Evolutionary conservation across 345 rosid species (phyloP).

Genomic region (Citropsis articulata): DNA sequence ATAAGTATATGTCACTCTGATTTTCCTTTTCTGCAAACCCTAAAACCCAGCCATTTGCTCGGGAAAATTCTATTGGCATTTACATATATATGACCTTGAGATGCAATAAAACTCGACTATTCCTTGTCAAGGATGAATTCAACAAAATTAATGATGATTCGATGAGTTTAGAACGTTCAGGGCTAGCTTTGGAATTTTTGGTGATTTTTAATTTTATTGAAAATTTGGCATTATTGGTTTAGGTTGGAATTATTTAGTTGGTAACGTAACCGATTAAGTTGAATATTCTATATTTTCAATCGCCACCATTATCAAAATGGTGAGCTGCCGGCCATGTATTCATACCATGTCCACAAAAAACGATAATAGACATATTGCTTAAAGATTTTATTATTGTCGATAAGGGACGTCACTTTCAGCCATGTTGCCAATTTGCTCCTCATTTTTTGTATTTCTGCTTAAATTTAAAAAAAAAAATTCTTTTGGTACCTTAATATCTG

Average conservation of each 20-base stretch:
- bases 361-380: background rate
- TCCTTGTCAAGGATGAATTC: background rate
- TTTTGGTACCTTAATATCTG: too few species aligned
- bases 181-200: background rate
- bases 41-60: background rate
- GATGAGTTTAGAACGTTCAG: background rate
- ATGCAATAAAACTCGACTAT: background rate
- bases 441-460: too few species aligned
- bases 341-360: background rate
- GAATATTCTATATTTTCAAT: background rate
- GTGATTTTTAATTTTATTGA: background rate
- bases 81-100: background rate
- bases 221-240: background rate
- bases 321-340: slow-evolving; percentile 1
- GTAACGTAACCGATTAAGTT: background rate
- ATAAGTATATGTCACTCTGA: background rate
- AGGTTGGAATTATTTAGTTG: background rate
- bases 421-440: background rate
- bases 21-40: background rate
- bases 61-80: background rate
- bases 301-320: background rate
- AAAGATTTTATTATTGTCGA: background rate
- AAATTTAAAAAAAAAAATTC: too few species aligned
- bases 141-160: background rate
- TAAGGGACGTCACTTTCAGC: background rate